phyloP scores from a whole-genome alignment of 352 stramenopile genomes.

The Pythium sukuiense region DNA sequence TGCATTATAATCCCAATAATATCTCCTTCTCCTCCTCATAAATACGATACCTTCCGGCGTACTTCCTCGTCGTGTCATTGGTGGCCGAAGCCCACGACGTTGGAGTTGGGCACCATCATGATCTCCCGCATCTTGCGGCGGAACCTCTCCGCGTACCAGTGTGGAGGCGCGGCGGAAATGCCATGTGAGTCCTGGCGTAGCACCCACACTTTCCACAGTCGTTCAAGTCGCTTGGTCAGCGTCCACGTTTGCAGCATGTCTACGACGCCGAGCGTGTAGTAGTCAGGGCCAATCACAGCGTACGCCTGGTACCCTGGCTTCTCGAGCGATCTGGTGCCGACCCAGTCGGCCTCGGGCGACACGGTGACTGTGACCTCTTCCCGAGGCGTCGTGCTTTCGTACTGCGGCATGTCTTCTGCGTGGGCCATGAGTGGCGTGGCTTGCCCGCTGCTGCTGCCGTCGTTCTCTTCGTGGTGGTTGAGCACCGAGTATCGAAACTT shows the following conservation, averaged over 20 bases:
- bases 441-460: constrained; percentile 25
- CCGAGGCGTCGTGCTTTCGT: constrained; percentile 44
- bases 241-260: constrained; percentile 92
- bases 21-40: constrained; percentile 4
- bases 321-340: constrained; percentile 55
- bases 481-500: constrained; percentile 77
- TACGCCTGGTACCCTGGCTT: constrained; percentile 71
- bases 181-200: constrained; percentile 65
- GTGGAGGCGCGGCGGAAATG: constrained; percentile 77
- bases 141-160: constrained; percentile 77
- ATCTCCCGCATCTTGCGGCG: constrained; percentile 83
- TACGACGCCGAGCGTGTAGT: constrained; percentile 89
- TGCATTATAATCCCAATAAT: constrained; percentile 1
- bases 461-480: constrained; percentile 44
- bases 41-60: constrained; percentile 10
- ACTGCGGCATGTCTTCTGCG: constrained; percentile 28
- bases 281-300: constrained; percentile 70
- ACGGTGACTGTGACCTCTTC: constrained; percentile 34
- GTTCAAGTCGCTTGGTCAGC: constrained; percentile 76
- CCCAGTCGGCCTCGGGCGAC: constrained; percentile 39
- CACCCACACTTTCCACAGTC: constrained; percentile 83
- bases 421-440: constrained; percentile 47
- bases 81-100: constrained; percentile 48
- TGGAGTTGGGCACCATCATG: constrained; percentile 70
- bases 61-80: constrained; percentile 30